A percentile compares a stretch with the other conserved stretches of the same genome.
Conservation (phyloP, 2,329 filamentous ascomycete species). For the Cercospora sp. region DNA sequence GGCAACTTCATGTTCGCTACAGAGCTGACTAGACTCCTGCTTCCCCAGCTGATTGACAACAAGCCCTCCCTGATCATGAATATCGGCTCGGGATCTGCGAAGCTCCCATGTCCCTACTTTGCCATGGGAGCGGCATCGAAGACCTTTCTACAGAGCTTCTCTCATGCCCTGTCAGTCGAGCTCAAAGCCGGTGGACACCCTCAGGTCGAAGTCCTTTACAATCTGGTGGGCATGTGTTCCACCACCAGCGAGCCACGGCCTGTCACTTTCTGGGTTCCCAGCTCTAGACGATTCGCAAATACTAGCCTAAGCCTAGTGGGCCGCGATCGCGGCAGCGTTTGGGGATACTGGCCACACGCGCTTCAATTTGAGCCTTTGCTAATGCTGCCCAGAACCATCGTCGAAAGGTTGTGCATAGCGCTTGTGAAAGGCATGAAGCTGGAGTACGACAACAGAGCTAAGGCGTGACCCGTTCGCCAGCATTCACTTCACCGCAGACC, state of each 20-base stretch:
- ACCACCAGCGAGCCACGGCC: constrained; percentile 22
- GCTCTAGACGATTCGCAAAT: constrained; percentile 24
- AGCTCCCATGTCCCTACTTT: constrained; percentile 53
- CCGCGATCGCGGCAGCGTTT: constrained; percentile 19
- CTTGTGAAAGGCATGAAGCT: constrained; percentile 9
- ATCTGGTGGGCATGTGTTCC: constrained; percentile 19
- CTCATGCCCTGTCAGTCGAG: constrained; percentile 37
- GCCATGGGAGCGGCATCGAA: constrained; percentile 49
- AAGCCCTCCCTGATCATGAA: constrained; percentile 45
- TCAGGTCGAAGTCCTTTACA: constrained; percentile 41
- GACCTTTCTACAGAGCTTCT: constrained; percentile 46
- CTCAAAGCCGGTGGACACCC: constrained; percentile 39
- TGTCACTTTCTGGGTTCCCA: constrained; percentile 20
- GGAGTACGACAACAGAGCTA: constrained; percentile 1
- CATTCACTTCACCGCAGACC: background rate
- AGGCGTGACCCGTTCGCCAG: background rate
- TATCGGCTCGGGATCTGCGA: constrained; percentile 39
- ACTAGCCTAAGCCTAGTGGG: constrained; percentile 25
- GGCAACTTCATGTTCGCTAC: constrained; percentile 53
- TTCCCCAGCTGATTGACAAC: constrained; percentile 46
- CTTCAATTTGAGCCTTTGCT: constrained; percentile 22
- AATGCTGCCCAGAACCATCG: constrained; percentile 2
- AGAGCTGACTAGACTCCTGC: constrained; percentile 48
- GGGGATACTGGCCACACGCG: constrained; percentile 31
- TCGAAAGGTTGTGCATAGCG: constrained; percentile 15